Percentiles rank a stretch among this genome's conserved stretches.
These are phyloP conservation scores for Eutypella sp. DNA, from an alignment of 2,329 filamentous ascomycete genomes.

Conservation along the genomic window DNA sequence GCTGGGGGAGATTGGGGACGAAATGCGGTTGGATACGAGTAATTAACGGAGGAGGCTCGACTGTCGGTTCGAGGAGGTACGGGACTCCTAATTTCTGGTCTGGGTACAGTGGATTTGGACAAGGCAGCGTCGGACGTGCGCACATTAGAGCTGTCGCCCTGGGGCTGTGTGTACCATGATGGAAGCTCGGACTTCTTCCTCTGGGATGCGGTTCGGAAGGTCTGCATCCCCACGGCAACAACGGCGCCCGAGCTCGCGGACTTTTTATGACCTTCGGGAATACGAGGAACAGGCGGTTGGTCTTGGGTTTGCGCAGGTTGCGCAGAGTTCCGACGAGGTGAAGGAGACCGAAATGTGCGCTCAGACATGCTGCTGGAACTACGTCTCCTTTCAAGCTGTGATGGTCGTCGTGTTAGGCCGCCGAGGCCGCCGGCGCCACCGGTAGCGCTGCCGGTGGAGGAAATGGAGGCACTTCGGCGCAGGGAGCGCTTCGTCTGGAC, in stretches of 20 bases:
- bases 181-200: constrained; percentile 37
- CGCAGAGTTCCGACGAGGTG: constrained; percentile 48
- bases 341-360: constrained; percentile 78
- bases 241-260: constrained; percentile 35
- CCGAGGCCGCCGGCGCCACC: constrained; percentile 32
- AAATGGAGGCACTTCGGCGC: constrained; percentile 66
- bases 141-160: constrained; percentile 40
- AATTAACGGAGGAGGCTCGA: constrained; percentile 49
- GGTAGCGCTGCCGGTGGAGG: constrained; percentile 49
- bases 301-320: constrained; percentile 35
- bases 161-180: constrained; percentile 46
- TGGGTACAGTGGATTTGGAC: constrained; percentile 28
- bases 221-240: constrained; percentile 40
- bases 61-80: constrained; percentile 41
- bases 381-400: constrained; percentile 55
- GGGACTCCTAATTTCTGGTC: constrained; percentile 19
- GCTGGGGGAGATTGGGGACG: constrained; percentile 36
- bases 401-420: constrained; percentile 28
- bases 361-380: constrained; percentile 84
- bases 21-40: constrained; percentile 49
- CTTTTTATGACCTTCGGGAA: constrained; percentile 46
- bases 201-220: constrained; percentile 51
- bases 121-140: constrained; percentile 40
- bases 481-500: constrained; percentile 83
- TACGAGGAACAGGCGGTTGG: constrained; percentile 69